Evolutionary conservation across 208 protist genomes (phyloP), one percentile per base, ranked within the genome.

Genomic region (Kentomonas sorsogonicus): DNA sequence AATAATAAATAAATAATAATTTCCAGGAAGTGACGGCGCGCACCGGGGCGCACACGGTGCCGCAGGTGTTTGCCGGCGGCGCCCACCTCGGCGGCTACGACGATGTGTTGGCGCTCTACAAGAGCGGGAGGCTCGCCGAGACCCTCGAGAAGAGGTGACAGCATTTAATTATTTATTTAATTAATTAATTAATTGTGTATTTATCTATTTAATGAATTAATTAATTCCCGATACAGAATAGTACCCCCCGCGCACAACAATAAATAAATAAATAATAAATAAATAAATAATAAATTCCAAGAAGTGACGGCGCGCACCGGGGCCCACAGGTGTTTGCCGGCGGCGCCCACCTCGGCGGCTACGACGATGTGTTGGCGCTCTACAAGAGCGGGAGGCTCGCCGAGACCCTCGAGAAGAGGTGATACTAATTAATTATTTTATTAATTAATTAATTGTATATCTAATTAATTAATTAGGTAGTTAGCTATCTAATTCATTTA

Each of bases 51-150:
- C 83, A 91, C 53, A 91, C 83, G 7, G 87, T 94, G 20, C 87
- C 87, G 41, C 87, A 94, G 63, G 66, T 91, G 13, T 94, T 91
- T 63, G 53, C 85, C 26, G 74, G 83, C 50, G 79, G 79, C n/a
- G 77, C 81, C 62, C 91, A 89, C 53, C 59, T 94, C 2, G 87
- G 87, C 26, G 87, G 87, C 23, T 94, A 94, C 51, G 87, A 94
- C 40, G 87, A 91, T 23, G n/a, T 94, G 4, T 53, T 94, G 11
- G 74, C 80, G 13, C 41, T 89, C 30, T 83, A 94, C 45, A 66
- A 66, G 18, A 76, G 78, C 15, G 77, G 74, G 0, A 67, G 72
- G 33, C 72, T 94, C 3, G 81, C 75, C 9, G 45, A 53, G 15
- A 73, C 67, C 39, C 69, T 92, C 34, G 80, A 91, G 61, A 77